These are phyloP conservation scores for Drechslerella coelobrocha DNA, from an alignment of 2,329 filamentous ascomycete genomes.

Conservation along the genomic window DNA sequence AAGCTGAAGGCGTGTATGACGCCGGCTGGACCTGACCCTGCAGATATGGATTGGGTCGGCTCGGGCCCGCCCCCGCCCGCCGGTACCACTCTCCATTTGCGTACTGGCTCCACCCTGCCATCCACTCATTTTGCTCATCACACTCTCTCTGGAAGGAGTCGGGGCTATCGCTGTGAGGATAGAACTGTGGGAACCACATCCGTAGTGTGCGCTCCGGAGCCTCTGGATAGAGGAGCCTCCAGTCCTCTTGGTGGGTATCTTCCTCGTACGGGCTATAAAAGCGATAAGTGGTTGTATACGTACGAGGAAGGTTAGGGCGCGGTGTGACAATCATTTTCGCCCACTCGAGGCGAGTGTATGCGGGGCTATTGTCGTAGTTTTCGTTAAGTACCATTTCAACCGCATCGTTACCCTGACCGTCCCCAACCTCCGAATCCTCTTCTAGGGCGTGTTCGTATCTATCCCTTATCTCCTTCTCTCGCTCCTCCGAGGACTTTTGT, in stretches of 20 bases:
- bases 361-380: constrained; percentile 23
- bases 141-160: neutral
- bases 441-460: constrained; percentile 9
- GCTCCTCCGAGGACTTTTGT: constrained; percentile 3
- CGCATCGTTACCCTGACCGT: neutral
- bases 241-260: constrained; percentile 24
- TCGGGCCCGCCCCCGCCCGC: no score
- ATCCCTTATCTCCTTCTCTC: constrained; percentile 14
- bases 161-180: neutral
- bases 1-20: constrained; percentile 5
- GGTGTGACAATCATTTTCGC: constrained; percentile 32
- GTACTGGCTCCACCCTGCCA: constrained; percentile 3
- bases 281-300: constrained; percentile 21
- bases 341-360: constrained; percentile 28
- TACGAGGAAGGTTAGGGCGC: constrained; percentile 14
- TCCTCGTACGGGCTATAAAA: constrained; percentile 23
- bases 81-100: no score
- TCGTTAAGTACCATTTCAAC: constrained; percentile 26
- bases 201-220: constrained; percentile 11
- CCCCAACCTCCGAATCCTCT: neutral
- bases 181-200: constrained; percentile 28
- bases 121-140: constrained; percentile 1
- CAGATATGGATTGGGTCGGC: no score
- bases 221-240: constrained; percentile 30
- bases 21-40: no score